These are phyloP conservation scores for Gyromitra esculenta DNA, from an alignment of 2,329 filamentous ascomycete species.

Conservation along the genomic window DNA sequence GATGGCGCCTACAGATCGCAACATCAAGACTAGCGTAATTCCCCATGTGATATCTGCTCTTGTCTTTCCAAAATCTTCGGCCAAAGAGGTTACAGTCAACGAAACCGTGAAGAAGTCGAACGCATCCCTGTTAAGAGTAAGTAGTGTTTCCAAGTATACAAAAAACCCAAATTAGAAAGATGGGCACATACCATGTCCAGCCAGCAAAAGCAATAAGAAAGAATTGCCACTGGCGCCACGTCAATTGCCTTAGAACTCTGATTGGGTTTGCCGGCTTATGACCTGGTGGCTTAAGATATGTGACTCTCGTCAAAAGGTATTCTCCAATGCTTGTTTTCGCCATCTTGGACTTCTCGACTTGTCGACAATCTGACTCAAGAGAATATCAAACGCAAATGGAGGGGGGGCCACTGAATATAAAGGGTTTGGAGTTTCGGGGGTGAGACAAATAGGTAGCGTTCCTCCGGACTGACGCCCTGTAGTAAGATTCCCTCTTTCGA, in stretches of 20 bases:
- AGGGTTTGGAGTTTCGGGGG: not conserved
- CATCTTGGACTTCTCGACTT: conserved; percentile 30
- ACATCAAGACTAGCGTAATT: conserved; percentile 72
- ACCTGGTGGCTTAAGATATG: conserved; percentile 69
- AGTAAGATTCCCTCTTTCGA: conserved; percentile 17
- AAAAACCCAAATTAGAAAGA: too few relatives aligned
- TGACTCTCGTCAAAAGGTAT: conserved; percentile 67
- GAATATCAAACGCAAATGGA: conserved; percentile 5
- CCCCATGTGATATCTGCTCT: conserved; percentile 72
- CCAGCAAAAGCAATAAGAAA: conserved; percentile 68
- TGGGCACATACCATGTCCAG: conserved; percentile 63
- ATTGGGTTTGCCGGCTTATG: conserved; percentile 67
- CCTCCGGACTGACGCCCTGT: conserved; percentile 11
- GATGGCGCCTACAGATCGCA: conserved; percentile 72
- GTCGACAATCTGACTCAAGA: not conserved
- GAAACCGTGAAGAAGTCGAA: conserved; percentile 77
- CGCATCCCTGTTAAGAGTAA: conserved; percentile 69
- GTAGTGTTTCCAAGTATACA: not conserved
- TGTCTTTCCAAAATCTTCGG: conserved; percentile 65
- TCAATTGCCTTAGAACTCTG: conserved; percentile 65
- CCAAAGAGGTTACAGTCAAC: conserved; percentile 68
- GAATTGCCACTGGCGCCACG: conserved; percentile 66
- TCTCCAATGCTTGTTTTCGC: conserved; percentile 56
- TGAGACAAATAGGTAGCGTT: conserved; percentile 15
- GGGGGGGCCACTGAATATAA: conserved; percentile 19